Percentiles rank a stretch among this genome's conserved stretches.
Evolutionary conservation across 2,329 filamentous ascomycete species (phyloP).

Genomic region (Apiospora malaysiana): DNA sequence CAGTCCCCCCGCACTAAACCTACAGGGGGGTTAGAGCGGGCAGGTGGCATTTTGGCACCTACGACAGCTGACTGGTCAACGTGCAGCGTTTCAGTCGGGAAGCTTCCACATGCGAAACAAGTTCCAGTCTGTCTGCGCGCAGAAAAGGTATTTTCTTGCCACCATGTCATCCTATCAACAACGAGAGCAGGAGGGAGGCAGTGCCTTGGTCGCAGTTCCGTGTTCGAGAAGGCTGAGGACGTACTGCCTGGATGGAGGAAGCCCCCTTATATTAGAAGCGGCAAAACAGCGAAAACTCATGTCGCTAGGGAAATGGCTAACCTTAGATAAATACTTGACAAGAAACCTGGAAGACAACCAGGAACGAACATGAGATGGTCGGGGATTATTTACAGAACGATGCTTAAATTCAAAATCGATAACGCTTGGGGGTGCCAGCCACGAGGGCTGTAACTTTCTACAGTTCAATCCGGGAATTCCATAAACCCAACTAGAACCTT

Average conservation of each 20-base stretch:
- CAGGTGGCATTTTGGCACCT: conserved; percentile 1
- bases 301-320: too few relatives aligned
- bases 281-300: too few relatives aligned
- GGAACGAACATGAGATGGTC: background rate
- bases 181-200: background rate
- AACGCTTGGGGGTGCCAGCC: background rate
- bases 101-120: conserved; percentile 6
- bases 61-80: conserved; percentile 2
- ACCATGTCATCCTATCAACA: background rate
- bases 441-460: background rate
- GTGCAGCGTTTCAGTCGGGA: background rate
- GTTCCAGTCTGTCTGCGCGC: background rate
- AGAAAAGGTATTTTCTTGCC: background rate
- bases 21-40: background rate
- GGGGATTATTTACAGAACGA: background rate
- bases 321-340: too few relatives aligned
- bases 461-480: too few relatives aligned
- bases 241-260: too few relatives aligned
- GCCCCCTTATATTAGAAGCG: too few relatives aligned
- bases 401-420: background rate
- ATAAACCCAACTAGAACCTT: too few relatives aligned
- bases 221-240: background rate
- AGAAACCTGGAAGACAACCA: background rate
- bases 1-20: background rate
- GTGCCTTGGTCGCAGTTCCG: background rate